A percentile compares a stretch with the other conserved stretches of the same genome.
Evolutionary conservation across 768 basidiomycete species (phyloP).

Genomic region (Mycena capillaripes): DNA sequence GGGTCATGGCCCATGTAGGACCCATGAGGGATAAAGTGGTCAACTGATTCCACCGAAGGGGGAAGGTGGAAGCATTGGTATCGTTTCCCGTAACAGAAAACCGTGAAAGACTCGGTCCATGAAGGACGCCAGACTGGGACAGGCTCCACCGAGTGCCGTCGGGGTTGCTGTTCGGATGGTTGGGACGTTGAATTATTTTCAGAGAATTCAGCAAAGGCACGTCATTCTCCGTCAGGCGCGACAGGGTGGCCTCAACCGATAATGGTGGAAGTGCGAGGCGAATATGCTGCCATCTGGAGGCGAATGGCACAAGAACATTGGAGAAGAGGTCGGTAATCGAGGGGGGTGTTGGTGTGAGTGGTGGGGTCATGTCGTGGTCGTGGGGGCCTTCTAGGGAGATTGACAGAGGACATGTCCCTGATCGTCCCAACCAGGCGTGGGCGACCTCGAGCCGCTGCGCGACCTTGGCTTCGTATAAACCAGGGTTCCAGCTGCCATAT

Average conservation of each 20-base stretch:
- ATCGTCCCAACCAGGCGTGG: constrained; percentile 11
- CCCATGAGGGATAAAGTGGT: background rate
- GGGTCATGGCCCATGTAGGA: background rate
- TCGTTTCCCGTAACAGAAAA: background rate
- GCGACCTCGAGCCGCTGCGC: constrained; percentile 7
- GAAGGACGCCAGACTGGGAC: background rate
- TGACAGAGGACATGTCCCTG: background rate
- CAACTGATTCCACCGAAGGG: constrained; percentile 3
- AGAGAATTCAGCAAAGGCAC: background rate
- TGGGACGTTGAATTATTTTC: background rate
- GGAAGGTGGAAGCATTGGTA: background rate
- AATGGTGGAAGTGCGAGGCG: background rate
- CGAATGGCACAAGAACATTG: background rate
- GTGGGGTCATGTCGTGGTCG: background rate
- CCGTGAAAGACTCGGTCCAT: background rate
- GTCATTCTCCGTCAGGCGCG: background rate
- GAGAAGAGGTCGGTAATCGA: too few relatives aligned
- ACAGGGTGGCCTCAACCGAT: background rate
- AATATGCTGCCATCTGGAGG: constrained; percentile 8
- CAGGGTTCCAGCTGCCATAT: background rate
- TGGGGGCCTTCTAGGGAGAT: background rate
- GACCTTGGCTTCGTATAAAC: background rate
- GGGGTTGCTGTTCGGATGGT: background rate
- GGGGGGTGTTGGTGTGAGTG: too few relatives aligned
- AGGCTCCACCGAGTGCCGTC: background rate